Evolutionary conservation across 192 early-diverging fungal species (phyloP), one percentile per base, ranked within the genome.

Genomic region (Chytriomyces confervae): DNA sequence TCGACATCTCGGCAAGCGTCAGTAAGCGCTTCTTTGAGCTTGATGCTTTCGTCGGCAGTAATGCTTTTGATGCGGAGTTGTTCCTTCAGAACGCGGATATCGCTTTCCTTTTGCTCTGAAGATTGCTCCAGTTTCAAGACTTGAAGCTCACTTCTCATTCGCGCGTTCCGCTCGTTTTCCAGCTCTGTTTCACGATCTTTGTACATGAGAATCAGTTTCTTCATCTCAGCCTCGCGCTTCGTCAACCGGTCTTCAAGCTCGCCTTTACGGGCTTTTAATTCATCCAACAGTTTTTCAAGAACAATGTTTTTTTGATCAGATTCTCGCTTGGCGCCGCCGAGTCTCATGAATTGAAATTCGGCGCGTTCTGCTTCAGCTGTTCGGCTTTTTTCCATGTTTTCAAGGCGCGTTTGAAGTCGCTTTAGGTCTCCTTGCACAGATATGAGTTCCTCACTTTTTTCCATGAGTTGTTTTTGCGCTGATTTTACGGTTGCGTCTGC

Each of bases 101-200:
- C 84, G 13, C 62, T 77, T 50, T 88, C 81, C 24, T 78, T 46
- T n/a, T 81, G 70, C 36, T 72, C 80, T 9, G 78, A 57, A 6
- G 61, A 61, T 20, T 83, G 78, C 36, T 85, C 84, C 18, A 83
- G 53, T 62, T 84, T 78, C 16, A 81, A 29, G 7, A 73, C 51
- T 13, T 84, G 79, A 0, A 76, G 70, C 66, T 87, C 82, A 16
- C 80, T 18, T 71, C 80, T 82, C 73, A 85, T 81, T 24, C 75
- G 57, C 61, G 60, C 29, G 49, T 85, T 81, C 57, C 83, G 77
- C 51, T 87, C 84, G 48, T 57, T 73, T 46, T 60, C 48, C 47
- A 53, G 69, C 27, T 87, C 86, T 1, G n/a, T 61, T 47, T 87
- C 86, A n/a, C 66, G 24, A 5, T 83, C 82, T 10, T 81, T 82